Percentiles rank a stretch among this genome's conserved stretches.
These are phyloP conservation scores for Eremochloa ophiuroides DNA, from an alignment of 176 grass and related monocot genomes.

Conservation along the genomic window DNA sequence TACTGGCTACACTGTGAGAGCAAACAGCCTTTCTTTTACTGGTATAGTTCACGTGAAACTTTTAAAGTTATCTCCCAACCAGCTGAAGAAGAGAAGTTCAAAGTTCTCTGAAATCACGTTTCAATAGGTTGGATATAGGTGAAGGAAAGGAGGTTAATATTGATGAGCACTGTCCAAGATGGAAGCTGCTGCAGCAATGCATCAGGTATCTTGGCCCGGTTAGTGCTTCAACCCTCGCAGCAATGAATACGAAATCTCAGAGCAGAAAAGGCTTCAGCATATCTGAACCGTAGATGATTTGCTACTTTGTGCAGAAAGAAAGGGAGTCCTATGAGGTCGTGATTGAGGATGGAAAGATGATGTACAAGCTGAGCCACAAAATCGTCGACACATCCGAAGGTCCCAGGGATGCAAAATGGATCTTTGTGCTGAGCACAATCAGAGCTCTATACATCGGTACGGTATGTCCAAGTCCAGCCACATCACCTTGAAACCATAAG, in stretches of 20 bases:
- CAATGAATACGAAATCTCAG: conserved; percentile 2
- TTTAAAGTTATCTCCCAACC: conserved; percentile 1
- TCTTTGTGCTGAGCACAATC: conserved; percentile 92
- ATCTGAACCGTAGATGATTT: neutral
- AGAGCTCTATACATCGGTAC: conserved; percentile 68
- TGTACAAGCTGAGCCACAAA: conserved; percentile 68
- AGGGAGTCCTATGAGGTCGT: conserved; percentile 76
- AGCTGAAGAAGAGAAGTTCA: conserved; percentile 30
- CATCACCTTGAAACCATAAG: neutral
- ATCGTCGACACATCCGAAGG: conserved; percentile 60
- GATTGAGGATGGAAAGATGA: conserved; percentile 58
- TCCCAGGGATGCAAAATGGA: conserved; percentile 71
- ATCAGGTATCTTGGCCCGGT: conserved; percentile 98
- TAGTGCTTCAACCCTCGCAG: conserved; percentile 27
- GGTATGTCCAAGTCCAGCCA: conserved; percentile 24
- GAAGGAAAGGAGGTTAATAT: conserved; percentile 81
- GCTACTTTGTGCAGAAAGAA: conserved; percentile 69
- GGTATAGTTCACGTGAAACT: conserved; percentile 40
- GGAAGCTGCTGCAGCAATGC: conserved; percentile 75
- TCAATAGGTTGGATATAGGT: conserved; percentile 84
- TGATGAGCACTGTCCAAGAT: conserved; percentile 62
- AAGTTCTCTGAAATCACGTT: conserved; percentile 14
- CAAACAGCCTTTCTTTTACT: conserved; percentile 96
- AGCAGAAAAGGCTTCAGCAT: neutral
- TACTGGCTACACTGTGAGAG: conserved; percentile 75